A percentile compares a stretch with the other conserved stretches of the same genome.
These are phyloP conservation scores for Zopfochytrium polystomum DNA, from an alignment of 371 early-diverging fungal species.

Conservation along the genomic window DNA sequence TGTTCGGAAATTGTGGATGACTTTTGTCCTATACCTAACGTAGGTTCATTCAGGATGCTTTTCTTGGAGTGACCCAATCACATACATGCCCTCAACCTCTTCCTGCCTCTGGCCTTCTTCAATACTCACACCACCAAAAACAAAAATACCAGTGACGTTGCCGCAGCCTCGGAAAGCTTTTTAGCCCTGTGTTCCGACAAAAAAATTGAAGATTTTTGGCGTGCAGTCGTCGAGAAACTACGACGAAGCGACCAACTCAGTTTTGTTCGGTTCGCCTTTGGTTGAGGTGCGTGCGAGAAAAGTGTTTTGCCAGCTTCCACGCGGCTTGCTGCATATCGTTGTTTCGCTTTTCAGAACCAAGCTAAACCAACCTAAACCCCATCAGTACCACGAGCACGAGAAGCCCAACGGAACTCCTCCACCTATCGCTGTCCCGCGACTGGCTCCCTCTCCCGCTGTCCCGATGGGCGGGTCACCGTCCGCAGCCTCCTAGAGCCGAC, in stretches of 20 bases:
- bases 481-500: slow-evolving; percentile 45
- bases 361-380: not conserved
- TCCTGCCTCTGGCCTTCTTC: too few relatives aligned
- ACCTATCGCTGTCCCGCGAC: slow-evolving; percentile 30
- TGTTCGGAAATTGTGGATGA: slow-evolving; percentile 26
- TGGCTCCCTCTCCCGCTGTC: slow-evolving; percentile 40
- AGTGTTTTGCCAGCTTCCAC: slow-evolving; percentile 1
- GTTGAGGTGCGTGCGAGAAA: slow-evolving; percentile 23
- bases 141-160: not conserved
- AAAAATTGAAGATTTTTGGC: slow-evolving; percentile 33
- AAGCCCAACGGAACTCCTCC: slow-evolving; percentile 18
- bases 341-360: too few relatives aligned
- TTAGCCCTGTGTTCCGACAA: slow-evolving; percentile 30
- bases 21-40: slow-evolving; percentile 32
- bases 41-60: slow-evolving; percentile 6
- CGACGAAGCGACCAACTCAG: not conserved
- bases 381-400: slow-evolving; percentile 39
- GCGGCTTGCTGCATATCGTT: not conserved
- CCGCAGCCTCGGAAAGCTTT: slow-evolving; percentile 26
- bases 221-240: not conserved
- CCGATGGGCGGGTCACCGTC: slow-evolving; percentile 43
- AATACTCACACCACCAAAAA: too few relatives aligned
- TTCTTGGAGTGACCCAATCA: not conserved
- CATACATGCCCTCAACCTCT: too few relatives aligned
- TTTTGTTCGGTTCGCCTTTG: slow-evolving; percentile 11